Evolutionary conservation across 371 early-diverging fungal species (phyloP), one percentile per base, ranked within the genome.

Genomic region (Mucor velutinosus): DNA sequence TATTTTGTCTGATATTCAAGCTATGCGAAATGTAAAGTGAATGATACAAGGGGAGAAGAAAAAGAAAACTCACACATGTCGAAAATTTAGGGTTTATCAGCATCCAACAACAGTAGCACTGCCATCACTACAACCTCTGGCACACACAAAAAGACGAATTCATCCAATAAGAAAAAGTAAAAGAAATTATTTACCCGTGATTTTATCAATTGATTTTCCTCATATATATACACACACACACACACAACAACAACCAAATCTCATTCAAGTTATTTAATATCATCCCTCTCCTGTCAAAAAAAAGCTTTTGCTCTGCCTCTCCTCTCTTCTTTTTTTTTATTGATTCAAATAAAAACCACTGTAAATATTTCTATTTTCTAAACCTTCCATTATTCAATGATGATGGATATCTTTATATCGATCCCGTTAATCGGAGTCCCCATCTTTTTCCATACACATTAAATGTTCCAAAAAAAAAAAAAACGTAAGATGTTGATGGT

Each of bases 1-100:
- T 35, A 64, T 81, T 39, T 58, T 73, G 37, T 62, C 75, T 12
- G 82, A 81, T 67, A 66, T 81, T 33, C 72, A 74, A 57, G 74
- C 71, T n/a, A 81, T 81, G 79, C 70, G 72, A 60, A 76, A 61
- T 39, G 75, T 76, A 80, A 37, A 72, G 71, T 39, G 29, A 53
- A 23, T 33, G 21, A 35, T 33, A n/a, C 8, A 35, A 23, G 51
- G 27, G 33, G 23, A 32, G 27, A 30, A 62, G 7, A 4, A 47
- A 39, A 37, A 23, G 41, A 39, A 23, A 27, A 41, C 55, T 53
- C 47, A 47, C 47, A 47, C 47, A 47, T 17, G 0, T 47, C 19
- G 7, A 47, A 47, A 19, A 17, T 51, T 32, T 62, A 62, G 62
- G 62, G 62, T 12, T 49, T 37, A 53, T 62, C 62, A 17, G 11